Evolutionary conservation across 345 rosid genomes (phyloP), one percentile per base, ranked within the genome.

Genomic region (Citrus sinensis): DNA sequence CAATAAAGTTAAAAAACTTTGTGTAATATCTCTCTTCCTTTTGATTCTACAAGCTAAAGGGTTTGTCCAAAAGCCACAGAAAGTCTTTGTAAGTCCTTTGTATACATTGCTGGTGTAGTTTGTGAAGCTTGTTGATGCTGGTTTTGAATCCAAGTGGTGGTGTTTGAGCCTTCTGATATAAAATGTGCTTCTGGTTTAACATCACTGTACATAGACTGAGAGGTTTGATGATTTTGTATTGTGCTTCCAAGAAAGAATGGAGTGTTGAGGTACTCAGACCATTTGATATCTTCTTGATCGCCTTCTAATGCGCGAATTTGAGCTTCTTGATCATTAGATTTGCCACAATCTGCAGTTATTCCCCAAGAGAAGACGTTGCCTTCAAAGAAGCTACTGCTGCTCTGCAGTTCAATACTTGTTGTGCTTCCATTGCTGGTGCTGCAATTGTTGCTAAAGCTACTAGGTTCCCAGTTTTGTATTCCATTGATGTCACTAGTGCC

Each of bases 211-310:
- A 82, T 16, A 2, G 77, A 46, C 58, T 82, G 88, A 49, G 84
- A 46, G 75, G 82, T 56, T 71, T 81, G 82, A 62, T 80, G 83
- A 61, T 71, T 81, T 59, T 82, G 89, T 66, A 87, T 16, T 39
- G 76, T 22, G 66, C 11, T 81, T 58, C 86, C 89, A 17, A 81
- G 40, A 67, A 85, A 35, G 73, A 83, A 83, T 59, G 91, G 89
- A 22, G 78, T 54, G 49, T 74, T 83, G 76, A 88, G 82, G 79
- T 85, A 87, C 59, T 88, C 93, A 32, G 91, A 83, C 91, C 90
- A 88, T 79, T 85, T 88, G 67, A 86, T 82, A 6, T 86, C 90
- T 65, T 82, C 86, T 11, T 54, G 58, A 54, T 19, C 58, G 11
- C 58, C 2, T 54, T 54, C 58, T 16, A 54, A 22, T 17, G 7